Percentiles rank a stretch among this genome's conserved stretches.
Evolutionary conservation across 1,139 yeast species (phyloP).

Genomic region (Pichia sp.): DNA sequence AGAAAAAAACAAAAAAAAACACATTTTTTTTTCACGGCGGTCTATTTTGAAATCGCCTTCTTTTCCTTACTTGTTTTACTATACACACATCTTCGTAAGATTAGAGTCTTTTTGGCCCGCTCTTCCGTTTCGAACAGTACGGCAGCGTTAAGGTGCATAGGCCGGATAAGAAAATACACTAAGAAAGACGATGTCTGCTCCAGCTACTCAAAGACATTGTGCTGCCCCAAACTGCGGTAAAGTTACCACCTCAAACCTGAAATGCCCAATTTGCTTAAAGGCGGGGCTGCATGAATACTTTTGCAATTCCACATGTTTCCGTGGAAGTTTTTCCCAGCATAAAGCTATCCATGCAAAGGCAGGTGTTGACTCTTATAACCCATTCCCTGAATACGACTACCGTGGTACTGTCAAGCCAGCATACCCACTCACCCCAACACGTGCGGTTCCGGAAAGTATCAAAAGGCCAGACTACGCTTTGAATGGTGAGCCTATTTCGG

Average conservation of each 20-base stretch:
- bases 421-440: slow-evolving; percentile 75
- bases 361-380: slow-evolving; percentile 60
- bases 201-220: slow-evolving; percentile 37
- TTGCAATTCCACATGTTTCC: slow-evolving; percentile 84
- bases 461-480: slow-evolving; percentile 80
- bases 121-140: neutral
- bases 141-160: neutral
- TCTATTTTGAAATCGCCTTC: neutral
- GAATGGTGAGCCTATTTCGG: slow-evolving; percentile 75
- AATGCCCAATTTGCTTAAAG: slow-evolving; percentile 91
- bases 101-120: neutral
- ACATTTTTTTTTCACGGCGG: neutral
- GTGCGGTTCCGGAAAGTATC: slow-evolving; percentile 68
- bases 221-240: slow-evolving; percentile 83
- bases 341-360: slow-evolving; percentile 47
- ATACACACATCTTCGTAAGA: no score
- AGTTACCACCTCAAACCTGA: slow-evolving; percentile 65
- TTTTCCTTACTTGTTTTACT: neutral
- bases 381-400: slow-evolving; percentile 75
- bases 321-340: slow-evolving; percentile 63
- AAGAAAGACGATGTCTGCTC: neutral
- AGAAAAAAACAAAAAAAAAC: neutral
- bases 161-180: neutral
- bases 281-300: slow-evolving; percentile 58
- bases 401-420: slow-evolving; percentile 72